Conservation (phyloP, 106 monocot species). For the Acorus gramineus region DNA sequence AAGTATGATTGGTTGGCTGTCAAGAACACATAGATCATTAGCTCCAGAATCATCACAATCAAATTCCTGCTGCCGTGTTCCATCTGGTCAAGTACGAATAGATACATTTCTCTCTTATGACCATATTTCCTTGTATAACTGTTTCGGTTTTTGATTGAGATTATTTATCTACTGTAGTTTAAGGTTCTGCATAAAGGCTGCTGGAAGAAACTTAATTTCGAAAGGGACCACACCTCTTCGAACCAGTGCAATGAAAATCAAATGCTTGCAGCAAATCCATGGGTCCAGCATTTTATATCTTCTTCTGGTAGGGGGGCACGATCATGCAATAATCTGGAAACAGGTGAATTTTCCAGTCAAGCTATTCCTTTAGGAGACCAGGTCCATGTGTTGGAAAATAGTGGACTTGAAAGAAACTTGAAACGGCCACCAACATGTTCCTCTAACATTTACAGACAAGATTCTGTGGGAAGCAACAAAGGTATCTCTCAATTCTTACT, state of each 20-base stretch:
- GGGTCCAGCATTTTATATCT: slow-evolving; percentile 54
- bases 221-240: slow-evolving; percentile 5
- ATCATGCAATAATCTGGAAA: slow-evolving; percentile 6
- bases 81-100: slow-evolving; percentile 34
- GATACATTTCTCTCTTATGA: too few species aligned
- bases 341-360: slow-evolving; percentile 6
- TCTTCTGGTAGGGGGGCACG: slow-evolving; percentile 6
- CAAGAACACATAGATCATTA: slow-evolving; percentile 19
- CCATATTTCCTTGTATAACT: too few species aligned
- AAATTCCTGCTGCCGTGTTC: slow-evolving; percentile 4
- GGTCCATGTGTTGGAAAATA: slow-evolving; percentile 1
- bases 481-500: slow-evolving; percentile 13
- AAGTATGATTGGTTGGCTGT: slow-evolving; percentile 19
- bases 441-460: slow-evolving; percentile 8
- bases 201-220: slow-evolving; percentile 37
- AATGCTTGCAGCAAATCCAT: slow-evolving; percentile 32
- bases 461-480: slow-evolving; percentile 27
- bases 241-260: slow-evolving; percentile 16
- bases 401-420: slow-evolving; percentile 10
- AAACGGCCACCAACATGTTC: slow-evolving; percentile 11
- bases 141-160: too few species aligned
- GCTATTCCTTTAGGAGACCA: slow-evolving; percentile 1
- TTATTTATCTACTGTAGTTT: slow-evolving; percentile 24
- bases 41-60: slow-evolving; percentile 10
- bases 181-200: slow-evolving; percentile 37